Base-by-base conservation (phyloP, 2,329 filamentous ascomycete genomes). In the Penicillium sp. region DNA sequence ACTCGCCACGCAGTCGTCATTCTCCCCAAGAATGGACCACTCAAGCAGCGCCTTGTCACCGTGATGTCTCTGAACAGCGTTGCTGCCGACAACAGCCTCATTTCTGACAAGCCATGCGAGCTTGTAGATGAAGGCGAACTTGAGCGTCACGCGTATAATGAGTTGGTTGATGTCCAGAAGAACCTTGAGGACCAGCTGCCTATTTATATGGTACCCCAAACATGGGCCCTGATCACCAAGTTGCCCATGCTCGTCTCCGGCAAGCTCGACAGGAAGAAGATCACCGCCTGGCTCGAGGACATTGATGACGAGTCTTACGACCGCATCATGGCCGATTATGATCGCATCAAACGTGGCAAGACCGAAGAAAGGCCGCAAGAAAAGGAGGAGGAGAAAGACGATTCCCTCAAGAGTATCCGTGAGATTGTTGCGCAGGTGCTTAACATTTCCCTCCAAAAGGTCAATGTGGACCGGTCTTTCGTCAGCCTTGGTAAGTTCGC, bases 171-270 rank as follows among this genome's bases (percentile, higher is more conserved):
- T 5, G 65, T 67, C 14, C 76, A 64, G 48, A 76, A 74, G 50
- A 72, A 62, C 29, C 68, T 78, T 18, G 70, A 74, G 45, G 65
- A 69, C 29, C 74, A 78, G 45, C 65, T 81, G 7, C 74, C 77
- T 7, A 71, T 76, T 5, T 77, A 77, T 58, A 75, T 79, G 72
- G 66, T 77, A 7, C 77, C 78, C 0, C 74, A 72, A 55, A 63
- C 56, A 46, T 71, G 74, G 72, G 63, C 69, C 57, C 72, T 74
- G 3, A 65, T 78, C 32, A 60, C 70, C 55, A 56, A 69, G n/a
- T 55, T 81, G 10, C 76, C 77, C 1, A 67, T 70, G 66, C 64
- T 73, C n/a, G 67, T 71, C 0, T 68, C 64, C 11, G 70, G 67
- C 7, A 67, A 74, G 41, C 55, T 76, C 4, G 74, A 79, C 58